Conservation (phyloP, 2,329 filamentous ascomycete species). For the Penicillium sp. region DNA sequence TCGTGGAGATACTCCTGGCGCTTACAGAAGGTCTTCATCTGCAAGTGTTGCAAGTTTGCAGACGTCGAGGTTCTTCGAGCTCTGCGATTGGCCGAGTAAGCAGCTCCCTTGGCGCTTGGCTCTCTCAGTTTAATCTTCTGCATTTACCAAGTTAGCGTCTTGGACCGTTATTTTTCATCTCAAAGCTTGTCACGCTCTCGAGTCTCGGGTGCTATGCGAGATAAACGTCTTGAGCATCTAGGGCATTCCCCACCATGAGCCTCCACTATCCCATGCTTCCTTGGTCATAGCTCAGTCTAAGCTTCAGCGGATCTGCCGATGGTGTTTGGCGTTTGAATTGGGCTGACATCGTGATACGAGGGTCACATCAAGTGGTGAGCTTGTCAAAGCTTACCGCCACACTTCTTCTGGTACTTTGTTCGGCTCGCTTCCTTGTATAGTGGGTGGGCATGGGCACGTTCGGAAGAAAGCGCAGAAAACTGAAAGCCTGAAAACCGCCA, state of each 20-base stretch:
- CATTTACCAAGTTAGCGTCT: neutral
- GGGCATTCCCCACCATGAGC: neutral
- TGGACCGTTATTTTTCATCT: neutral
- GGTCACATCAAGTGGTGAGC: neutral
- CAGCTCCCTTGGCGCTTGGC: constrained; percentile 13
- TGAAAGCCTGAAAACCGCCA: neutral
- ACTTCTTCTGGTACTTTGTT: neutral
- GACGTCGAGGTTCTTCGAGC: neutral
- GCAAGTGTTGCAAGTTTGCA: constrained; percentile 14
- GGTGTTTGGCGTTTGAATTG: neutral
- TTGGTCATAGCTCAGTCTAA: neutral
- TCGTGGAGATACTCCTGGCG: constrained; percentile 20
- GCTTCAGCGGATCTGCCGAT: neutral
- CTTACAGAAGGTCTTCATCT: constrained; percentile 8
- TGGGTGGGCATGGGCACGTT: neutral
- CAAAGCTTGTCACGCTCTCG: neutral
- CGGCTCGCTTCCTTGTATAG: neutral
- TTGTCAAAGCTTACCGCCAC: neutral
- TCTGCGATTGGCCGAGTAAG: constrained; percentile 11
- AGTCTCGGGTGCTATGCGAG: neutral
- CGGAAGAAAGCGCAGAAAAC: neutral
- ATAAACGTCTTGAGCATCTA: neutral
- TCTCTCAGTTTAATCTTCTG: neutral
- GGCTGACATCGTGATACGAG: neutral
- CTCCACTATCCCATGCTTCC: neutral